Base-by-base conservation (phyloP, 225 moss, liverwort and hornwort species). In the Pleurozium schreberi region DNA sequence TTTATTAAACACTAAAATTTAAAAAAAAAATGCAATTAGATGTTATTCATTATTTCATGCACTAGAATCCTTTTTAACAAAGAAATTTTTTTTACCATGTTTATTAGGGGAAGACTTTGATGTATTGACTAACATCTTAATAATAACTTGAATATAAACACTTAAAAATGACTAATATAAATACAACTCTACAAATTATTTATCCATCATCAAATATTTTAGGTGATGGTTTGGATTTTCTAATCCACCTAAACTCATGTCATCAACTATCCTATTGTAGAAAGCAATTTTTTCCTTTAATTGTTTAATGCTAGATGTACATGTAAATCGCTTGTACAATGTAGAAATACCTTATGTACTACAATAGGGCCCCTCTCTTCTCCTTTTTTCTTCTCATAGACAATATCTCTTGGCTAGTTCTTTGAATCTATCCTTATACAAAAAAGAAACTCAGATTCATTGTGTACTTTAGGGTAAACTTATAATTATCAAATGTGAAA, bases 291-390 rank as follows among this genome's bases (percentile, higher is more conserved):
- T n/a, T 17, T 57, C 4, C 7, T 26, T 55, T 7, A n/a, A 59
- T 80, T 59, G 2, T 30, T 58, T 80, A 59, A 27, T 40, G 12
- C 8, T 80, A 59, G 8, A 42, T 28, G 28, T 19, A 42, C 13
- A 59, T 12, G 5, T 28, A 80, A 59, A 14, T 9, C 5, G 22
- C 22, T 0, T 28, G 0, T 40, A 40, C 8, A 18, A 19, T 8
- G 6, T 20, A 2, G 2, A 33, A 14, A 61, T 3, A 43, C 31
- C 6, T 81, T 21, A 2, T 31, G 2, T 13, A 42, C 1, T 60
- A 0, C 0, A 22, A 0, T 12, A 40, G 14, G 42, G 12, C 10
- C 38, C 31, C 6, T 11, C 3, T 1, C 7, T 1, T 19, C 36
- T 9, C 53, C 5, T 79, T 27, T 1, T 1, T 3, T 58, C 18